Conservation (phyloP, 306 rosid genomes). For the Canavalia ensiformis region DNA sequence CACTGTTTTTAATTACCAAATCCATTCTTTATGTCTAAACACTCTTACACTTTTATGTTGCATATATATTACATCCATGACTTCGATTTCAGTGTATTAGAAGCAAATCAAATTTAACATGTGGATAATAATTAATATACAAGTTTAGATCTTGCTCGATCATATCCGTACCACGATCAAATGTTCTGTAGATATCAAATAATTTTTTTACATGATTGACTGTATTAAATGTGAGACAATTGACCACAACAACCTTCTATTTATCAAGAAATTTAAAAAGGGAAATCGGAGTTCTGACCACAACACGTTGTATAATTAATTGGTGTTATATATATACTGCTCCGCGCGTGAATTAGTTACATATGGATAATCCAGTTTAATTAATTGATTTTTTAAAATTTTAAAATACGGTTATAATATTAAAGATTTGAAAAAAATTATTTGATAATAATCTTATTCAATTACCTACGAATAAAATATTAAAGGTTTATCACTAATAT, state of each 20-base stretch:
- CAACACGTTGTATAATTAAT: not conserved
- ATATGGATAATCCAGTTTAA: no score
- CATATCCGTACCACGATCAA: conserved; percentile 45
- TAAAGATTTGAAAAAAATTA: no score
- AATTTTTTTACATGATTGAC: not conserved
- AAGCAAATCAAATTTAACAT: conserved; percentile 41
- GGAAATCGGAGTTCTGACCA: not conserved
- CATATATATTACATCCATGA: not conserved
- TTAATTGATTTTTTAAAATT: no score
- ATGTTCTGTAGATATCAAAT: not conserved
- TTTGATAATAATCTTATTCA: no score
- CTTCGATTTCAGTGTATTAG: conserved; percentile 1
- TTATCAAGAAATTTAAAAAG: not conserved
- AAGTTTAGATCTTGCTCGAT: not conserved
- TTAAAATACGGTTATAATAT: no score
- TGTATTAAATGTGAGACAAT: conserved; percentile 9
- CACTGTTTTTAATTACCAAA: conserved; percentile 25
- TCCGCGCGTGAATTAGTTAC: no score
- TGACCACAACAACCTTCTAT: not conserved
- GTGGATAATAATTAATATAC: not conserved
- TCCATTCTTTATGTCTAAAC: conserved; percentile 4
- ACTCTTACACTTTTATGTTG: conserved; percentile 30
- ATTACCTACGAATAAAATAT: no score
- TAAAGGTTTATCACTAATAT: no score
- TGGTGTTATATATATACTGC: not conserved